Conservation (phyloP, 805 yeast species). For the Cyberlindnera bimundalis region DNA sequence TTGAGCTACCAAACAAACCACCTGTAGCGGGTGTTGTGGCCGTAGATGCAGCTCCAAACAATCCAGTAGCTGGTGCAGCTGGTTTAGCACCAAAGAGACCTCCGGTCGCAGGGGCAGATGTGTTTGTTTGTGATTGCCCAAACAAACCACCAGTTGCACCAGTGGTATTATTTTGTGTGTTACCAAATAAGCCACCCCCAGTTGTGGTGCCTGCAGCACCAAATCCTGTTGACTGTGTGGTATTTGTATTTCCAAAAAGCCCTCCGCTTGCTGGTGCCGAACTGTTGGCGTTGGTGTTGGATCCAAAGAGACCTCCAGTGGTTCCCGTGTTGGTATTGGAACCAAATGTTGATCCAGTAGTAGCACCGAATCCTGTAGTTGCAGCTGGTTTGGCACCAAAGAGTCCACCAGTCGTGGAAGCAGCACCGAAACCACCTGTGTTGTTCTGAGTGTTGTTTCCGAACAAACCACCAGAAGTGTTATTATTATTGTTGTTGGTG, state of each 20-base stretch:
- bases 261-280: conserved; percentile 26
- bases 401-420: conserved; percentile 28
- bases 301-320: conserved; percentile 3
- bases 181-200: not conserved
- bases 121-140: conserved; percentile 1
- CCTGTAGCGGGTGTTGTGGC: conserved; percentile 5
- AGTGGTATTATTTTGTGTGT: conserved; percentile 1
- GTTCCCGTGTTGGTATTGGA: conserved; percentile 13
- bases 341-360: conserved; percentile 28
- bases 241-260: conserved; percentile 29
- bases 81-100: conserved; percentile 37
- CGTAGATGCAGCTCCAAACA: conserved; percentile 27
- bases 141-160: conserved; percentile 2
- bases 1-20: conserved; percentile 9
- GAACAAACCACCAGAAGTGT: conserved; percentile 1
- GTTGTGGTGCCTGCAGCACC: conserved; percentile 15
- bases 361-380: conserved; percentile 6
- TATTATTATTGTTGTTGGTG: conserved; percentile 17
- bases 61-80: conserved; percentile 26
- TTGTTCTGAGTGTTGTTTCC: conserved; percentile 16
- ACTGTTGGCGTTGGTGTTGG: not conserved
- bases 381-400: conserved; percentile 23
- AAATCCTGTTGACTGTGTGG: conserved; percentile 3
- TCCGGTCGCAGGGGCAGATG: not conserved
- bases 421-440: conserved; percentile 6